Base-by-base conservation (phyloP, 2,329 filamentous ascomycete genomes). In the Tolypocladium endophyticum region DNA sequence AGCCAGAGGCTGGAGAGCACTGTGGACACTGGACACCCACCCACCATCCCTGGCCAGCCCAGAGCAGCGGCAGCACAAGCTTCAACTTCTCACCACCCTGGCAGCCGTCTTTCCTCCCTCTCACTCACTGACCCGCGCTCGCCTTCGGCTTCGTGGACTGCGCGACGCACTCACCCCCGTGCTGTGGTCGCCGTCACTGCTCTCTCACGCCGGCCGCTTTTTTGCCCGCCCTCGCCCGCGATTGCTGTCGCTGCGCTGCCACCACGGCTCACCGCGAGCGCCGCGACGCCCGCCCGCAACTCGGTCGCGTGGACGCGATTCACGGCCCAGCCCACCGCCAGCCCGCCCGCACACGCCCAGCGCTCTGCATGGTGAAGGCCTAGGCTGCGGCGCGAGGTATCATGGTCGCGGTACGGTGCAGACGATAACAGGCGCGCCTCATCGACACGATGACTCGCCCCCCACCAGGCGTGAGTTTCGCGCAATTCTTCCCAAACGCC, bases 401-500 rank as follows among this genome's bases (percentile, higher is more conserved):
- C 79, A 84, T 82, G 82, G 79, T 79, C 71, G 77, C 76, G 77
- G 75, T 74, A 76, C 77, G 77, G 77, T 71, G 73, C 76, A 72
- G 76, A 72, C 75, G 76, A 77, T 79, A 79, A 75, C 77, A 76
- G 74, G 74, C 74, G 73, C 74, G 71, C 72, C 57, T 56, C 57
- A 74, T 73, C 72, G 71, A 76, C 80, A 86, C 78, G 78, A 90
- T 89, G 88, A 90, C 90, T 85, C 90, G 89, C 80, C 84, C 87
- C 73, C 81, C 86, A 70, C 81, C 83, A 63, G 79, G 80, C 75
- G 87, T 88, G 79, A 87, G 87, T 78, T 92, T 92, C 81, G 89
- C 88, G 77, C 86, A 92, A 77, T 94, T 91, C 82, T 92, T 92
- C 76, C 89, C 88, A 67, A 85, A 87, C 72, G 89, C 88, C 71